A percentile compares a stretch with the other conserved stretches of the same genome.
phyloP scores from a whole-genome alignment of 1,284 basidiomycete species.

The Fomitopsis betulina region DNA sequence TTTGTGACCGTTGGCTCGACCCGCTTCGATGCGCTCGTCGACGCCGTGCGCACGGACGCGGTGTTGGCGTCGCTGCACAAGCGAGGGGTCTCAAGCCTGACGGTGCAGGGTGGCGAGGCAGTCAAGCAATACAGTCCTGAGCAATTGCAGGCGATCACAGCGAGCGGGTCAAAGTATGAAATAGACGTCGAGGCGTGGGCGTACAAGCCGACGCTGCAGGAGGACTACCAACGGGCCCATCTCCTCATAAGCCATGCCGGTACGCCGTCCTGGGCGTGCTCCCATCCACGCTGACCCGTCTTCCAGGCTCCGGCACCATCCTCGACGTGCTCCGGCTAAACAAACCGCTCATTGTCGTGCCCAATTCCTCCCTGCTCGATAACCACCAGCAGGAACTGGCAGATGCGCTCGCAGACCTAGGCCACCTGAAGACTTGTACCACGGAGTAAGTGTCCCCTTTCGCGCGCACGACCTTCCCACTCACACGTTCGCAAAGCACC shows the following conservation, averaged over 20 bases:
- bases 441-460: constrained; percentile 44
- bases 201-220: constrained; percentile 70
- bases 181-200: constrained; percentile 61
- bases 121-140: constrained; percentile 14
- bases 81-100: constrained; percentile 53
- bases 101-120: constrained; percentile 70
- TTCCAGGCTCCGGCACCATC: constrained; percentile 88
- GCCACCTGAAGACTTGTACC: constrained; percentile 61
- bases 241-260: constrained; percentile 92
- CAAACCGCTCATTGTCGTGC: constrained; percentile 82
- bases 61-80: constrained; percentile 50
- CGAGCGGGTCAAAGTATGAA: constrained; percentile 30
- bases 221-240: constrained; percentile 63
- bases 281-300: constrained; percentile 1
- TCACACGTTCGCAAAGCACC: constrained; percentile 35
- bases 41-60: constrained; percentile 51
- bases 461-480: not conserved
- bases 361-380: constrained; percentile 86
- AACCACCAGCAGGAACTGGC: constrained; percentile 95
- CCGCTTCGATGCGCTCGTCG: constrained; percentile 72
- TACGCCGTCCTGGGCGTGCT: constrained; percentile 31
- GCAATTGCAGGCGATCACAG: constrained; percentile 7
- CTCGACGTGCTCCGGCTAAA: constrained; percentile 77
- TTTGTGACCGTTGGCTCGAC: constrained; percentile 94
- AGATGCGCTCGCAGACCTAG: constrained; percentile 54